A percentile compares a stretch with the other conserved stretches of the same genome.
These are phyloP conservation scores for Ormosia emarginata DNA, from an alignment of 306 rosid species.

Conservation along the genomic window DNA sequence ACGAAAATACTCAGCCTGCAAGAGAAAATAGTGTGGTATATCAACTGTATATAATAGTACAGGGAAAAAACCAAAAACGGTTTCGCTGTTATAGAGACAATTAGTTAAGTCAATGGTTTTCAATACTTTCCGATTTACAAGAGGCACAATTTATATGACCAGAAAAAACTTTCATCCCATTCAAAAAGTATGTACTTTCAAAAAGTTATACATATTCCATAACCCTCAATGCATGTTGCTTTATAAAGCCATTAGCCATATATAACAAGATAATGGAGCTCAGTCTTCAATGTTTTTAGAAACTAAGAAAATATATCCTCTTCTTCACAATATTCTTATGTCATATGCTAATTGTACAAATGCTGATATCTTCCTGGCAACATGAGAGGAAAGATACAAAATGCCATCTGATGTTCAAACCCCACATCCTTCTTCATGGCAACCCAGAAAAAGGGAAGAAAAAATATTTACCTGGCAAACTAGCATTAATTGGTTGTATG, in stretches of 20 bases:
- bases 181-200: background rate
- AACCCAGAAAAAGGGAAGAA: background rate
- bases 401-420: background rate
- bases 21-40: slow-evolving; percentile 7
- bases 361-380: background rate
- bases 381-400: background rate
- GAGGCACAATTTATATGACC: background rate
- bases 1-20: slow-evolving; percentile 96
- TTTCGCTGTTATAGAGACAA: background rate
- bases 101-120: background rate
- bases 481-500: slow-evolving; percentile 83
- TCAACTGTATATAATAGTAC: background rate
- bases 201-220: background rate
- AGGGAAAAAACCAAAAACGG: background rate
- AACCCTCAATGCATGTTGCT: background rate
- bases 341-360: background rate
- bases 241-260: background rate
- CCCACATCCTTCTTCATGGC: background rate
- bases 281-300: background rate
- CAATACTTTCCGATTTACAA: background rate
- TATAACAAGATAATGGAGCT: background rate
- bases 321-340: background rate
- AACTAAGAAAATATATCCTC: background rate
- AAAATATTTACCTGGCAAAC: slow-evolving; percentile 75
- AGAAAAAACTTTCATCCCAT: background rate